phyloP scores from a whole-genome alignment of 345 rosid species.

The Gynandropsis gynandra region DNA sequence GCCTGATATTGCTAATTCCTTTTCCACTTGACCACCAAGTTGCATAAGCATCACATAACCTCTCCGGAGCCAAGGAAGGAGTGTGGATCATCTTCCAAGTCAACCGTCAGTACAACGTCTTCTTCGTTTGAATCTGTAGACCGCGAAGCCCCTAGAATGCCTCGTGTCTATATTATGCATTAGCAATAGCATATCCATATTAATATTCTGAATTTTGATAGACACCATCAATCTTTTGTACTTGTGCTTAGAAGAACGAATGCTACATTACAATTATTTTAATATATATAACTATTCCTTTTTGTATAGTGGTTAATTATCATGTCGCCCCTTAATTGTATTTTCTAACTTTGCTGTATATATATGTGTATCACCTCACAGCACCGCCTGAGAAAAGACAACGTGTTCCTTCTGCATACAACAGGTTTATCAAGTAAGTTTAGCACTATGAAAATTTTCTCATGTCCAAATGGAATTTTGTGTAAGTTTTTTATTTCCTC shows the following conservation, averaged over 20 bases:
- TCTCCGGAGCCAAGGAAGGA: constrained; percentile 43
- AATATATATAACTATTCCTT: too few species aligned
- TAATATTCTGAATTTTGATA: background rate
- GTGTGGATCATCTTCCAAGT: constrained; percentile 58
- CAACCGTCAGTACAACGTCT: constrained; percentile 9
- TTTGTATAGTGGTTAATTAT: too few species aligned
- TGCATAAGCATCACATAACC: constrained; percentile 46
- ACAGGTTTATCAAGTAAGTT: constrained; percentile 90
- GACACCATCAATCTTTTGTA: too few species aligned
- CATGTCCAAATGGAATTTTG: background rate
- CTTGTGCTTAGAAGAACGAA: background rate
- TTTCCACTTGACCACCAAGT: constrained; percentile 17
- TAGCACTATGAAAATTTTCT: background rate
- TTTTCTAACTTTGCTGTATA: constrained; percentile 3
- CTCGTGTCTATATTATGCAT: constrained; percentile 39
- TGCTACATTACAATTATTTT: too few species aligned
- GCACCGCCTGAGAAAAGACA: constrained; percentile 98
- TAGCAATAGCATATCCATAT: background rate
- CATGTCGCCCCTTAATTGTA: too few species aligned
- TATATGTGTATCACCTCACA: constrained; percentile 9
- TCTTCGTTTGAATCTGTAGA: constrained; percentile 43
- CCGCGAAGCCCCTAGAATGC: constrained; percentile 54
- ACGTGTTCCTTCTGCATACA: constrained; percentile 96
- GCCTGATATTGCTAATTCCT: too few species aligned
- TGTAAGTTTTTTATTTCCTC: background rate